Conservation (phyloP, 2,329 filamentous ascomycete species). For the Fusarium heterosporum region DNA sequence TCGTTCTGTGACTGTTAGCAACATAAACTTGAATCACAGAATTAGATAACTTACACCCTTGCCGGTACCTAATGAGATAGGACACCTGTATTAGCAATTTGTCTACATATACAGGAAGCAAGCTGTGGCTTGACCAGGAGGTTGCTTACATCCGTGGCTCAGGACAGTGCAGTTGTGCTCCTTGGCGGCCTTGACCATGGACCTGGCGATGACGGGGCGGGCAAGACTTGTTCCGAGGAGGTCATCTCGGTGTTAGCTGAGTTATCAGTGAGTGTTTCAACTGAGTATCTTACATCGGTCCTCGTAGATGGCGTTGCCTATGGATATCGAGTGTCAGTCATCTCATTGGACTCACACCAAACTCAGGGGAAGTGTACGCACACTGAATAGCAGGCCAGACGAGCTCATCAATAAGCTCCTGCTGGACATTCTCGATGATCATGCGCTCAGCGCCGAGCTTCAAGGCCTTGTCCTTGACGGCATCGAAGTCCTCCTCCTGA, state of each 20-base stretch:
- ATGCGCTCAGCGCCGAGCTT: constrained; percentile 54
- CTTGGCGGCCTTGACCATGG: constrained; percentile 52
- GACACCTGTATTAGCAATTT: neutral
- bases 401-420: constrained; percentile 80
- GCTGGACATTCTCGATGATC: constrained; percentile 70
- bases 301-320: constrained; percentile 26
- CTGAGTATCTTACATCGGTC: constrained; percentile 52
- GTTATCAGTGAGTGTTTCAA: neutral
- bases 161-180: constrained; percentile 54
- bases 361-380: constrained; percentile 39
- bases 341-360: neutral
- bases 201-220: constrained; percentile 73
- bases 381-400: constrained; percentile 80
- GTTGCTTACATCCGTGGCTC: constrained; percentile 60
- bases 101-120: neutral
- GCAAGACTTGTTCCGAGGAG: constrained; percentile 67
- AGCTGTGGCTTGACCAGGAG: neutral
- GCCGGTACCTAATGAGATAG: constrained; percentile 57
- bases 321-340: neutral
- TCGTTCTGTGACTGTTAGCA: constrained; percentile 9
- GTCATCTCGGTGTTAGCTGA: constrained; percentile 25
- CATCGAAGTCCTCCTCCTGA: constrained; percentile 77
- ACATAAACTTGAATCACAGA: neutral
- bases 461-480: constrained; percentile 74
- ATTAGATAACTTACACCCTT: constrained; percentile 58